A percentile compares a stretch with the other conserved stretches of the same genome.
These are phyloP conservation scores for Phytopythium oedochilum DNA, from an alignment of 352 stramenopile species.

Conservation along the genomic window DNA sequence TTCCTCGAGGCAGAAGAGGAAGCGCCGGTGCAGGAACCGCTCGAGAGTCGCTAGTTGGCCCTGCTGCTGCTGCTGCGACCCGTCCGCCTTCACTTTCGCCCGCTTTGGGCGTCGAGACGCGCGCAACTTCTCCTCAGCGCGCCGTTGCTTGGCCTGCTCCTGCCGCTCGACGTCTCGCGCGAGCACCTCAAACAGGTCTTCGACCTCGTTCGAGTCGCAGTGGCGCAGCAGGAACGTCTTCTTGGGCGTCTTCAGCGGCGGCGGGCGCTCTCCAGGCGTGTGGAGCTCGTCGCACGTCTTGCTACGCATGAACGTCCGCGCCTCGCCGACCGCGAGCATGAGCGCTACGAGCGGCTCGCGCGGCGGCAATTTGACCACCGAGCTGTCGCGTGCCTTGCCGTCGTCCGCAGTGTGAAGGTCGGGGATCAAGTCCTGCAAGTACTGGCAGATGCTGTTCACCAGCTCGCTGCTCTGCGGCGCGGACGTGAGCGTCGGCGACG, in stretches of 20 bases:
- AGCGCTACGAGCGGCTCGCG: constrained; percentile 45
- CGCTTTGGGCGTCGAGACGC: constrained; percentile 7
- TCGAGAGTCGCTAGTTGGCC: constrained; percentile 16
- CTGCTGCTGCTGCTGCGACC: constrained; percentile 1
- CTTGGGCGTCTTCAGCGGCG: constrained; percentile 12
- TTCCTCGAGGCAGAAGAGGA: constrained; percentile 76
- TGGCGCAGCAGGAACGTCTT: constrained; percentile 36
- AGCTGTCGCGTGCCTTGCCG: no score
- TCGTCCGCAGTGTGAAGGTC: no score
- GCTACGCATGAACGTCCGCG: constrained; percentile 62
- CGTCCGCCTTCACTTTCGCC: constrained; percentile 18
- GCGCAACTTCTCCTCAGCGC: constrained; percentile 6
- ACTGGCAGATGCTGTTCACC: constrained; percentile 28
- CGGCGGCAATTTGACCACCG: constrained; percentile 19
- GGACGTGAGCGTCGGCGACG: not conserved
- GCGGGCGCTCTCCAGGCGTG: constrained; percentile 36
- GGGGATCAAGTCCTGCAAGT: constrained; percentile 13
- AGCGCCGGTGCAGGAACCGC: constrained; percentile 68
- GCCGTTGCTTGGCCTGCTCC: constrained; percentile 15
- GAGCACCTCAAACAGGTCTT: constrained; percentile 54
- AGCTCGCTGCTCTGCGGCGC: constrained; percentile 19
- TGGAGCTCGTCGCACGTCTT: constrained; percentile 54
- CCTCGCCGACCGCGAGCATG: constrained; percentile 30
- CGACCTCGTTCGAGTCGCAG: constrained; percentile 45
- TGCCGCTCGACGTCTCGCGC: constrained; percentile 16